Evolutionary conservation across 2,329 filamentous ascomycete species (phyloP), one percentile per base, ranked within the genome.

Genomic region (Fusarium multiceps): DNA sequence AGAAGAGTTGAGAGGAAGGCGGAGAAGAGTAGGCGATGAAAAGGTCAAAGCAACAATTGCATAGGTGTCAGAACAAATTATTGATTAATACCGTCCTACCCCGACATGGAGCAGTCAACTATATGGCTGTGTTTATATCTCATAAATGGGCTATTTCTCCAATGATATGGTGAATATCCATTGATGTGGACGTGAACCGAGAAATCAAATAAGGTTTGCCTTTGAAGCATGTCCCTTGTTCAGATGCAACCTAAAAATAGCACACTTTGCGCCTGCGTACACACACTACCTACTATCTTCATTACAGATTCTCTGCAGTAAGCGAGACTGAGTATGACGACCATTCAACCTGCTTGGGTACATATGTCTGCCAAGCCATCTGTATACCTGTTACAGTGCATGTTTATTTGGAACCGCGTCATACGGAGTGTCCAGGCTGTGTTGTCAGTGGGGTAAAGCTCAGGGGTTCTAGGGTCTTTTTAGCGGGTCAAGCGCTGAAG

Each of bases 1-100:
- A 81, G 80, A 74, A 75, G 76, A 27, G 70, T 55, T 37, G 68
- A 63, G 41, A 74, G 55, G 40, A 50, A 43, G 56, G 40, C 6
- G 18, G 48, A 42, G 25, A 69, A 55, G 51, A 55, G 60, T 45
- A n/a, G 43, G 54, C 51, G 49, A 25, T 58, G 42, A 70, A 16
- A 20, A 43, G 20, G 23, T 46, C 28, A 28, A 30, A 30, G 28
- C 28, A 30, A 30, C 6, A 30, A 30, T 30, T 30, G 28, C 14
- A 14, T 30, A 30, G 28, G 6, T 13, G 12, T 30, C 7, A 1
- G 6, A 30, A 14, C 28, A 30, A 13, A 1, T 30, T 30, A 30
- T 30, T n/a, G 10, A 5, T 37, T 11, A n/a, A n/a, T 37, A 37
- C 16, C 9, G 9, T 37, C 34, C 34, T 37, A 18, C 34, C 32